These are phyloP conservation scores for Paspalum vaginatum DNA, from an alignment of 176 grass and related monocot species.

Conservation along the genomic window DNA sequence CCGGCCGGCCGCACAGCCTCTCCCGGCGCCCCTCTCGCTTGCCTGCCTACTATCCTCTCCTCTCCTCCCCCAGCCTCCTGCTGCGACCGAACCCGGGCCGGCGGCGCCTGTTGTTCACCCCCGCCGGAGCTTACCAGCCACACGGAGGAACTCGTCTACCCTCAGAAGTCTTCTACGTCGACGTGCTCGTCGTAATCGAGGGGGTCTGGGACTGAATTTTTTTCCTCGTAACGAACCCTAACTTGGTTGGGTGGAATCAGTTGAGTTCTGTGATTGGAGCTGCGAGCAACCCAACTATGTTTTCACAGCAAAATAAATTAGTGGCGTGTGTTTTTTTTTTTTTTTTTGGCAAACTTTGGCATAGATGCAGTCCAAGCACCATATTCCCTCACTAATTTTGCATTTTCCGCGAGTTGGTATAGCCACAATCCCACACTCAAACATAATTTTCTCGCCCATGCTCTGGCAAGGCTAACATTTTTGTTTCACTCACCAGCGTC, in stretches of 20 bases:
- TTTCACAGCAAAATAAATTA: too few relatives aligned
- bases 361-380: too few relatives aligned
- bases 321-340: too few relatives aligned
- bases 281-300: neutral
- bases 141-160: neutral
- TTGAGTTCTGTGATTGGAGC: neutral
- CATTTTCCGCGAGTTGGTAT: too few relatives aligned
- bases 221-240: conserved; percentile 9
- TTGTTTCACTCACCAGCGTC: too few relatives aligned
- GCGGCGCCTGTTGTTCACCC: neutral
- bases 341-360: too few relatives aligned
- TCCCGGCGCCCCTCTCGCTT: neutral
- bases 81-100: neutral
- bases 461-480: too few relatives aligned
- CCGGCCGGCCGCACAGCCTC: neutral
- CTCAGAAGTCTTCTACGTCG: neutral
- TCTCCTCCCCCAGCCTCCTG: neutral
- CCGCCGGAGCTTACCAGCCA: neutral
- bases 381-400: too few relatives aligned
- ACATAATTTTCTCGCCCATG: too few relatives aligned
- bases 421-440: too few relatives aligned
- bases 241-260: neutral
- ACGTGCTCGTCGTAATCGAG: neutral
- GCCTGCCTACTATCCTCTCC: neutral
- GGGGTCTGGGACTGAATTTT: neutral